phyloP scores from a whole-genome alignment of 139 green algal genomes.

The Chlorella vulgaris region DNA sequence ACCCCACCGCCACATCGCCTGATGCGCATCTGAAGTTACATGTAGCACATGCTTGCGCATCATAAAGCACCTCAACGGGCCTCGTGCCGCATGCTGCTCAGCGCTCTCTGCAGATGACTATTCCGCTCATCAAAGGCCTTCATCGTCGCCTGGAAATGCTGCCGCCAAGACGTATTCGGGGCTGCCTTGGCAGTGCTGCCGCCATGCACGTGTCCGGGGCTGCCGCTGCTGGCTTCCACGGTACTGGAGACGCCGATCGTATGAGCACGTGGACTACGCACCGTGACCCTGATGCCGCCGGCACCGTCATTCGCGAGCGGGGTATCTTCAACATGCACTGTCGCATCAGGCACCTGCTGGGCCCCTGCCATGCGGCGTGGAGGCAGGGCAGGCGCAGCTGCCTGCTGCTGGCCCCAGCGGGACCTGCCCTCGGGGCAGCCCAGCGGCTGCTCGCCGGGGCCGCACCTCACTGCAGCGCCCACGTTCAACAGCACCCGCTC shows the following conservation, averaged over 20 bases:
- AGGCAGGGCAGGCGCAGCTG: background rate
- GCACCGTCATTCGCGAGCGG: too few species aligned
- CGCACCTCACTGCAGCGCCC: background rate
- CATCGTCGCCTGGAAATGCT: constrained; percentile 24
- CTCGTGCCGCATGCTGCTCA: constrained; percentile 1
- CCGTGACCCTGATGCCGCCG: background rate
- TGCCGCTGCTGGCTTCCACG: background rate
- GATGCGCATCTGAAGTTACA: too few species aligned
- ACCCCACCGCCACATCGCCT: too few species aligned
- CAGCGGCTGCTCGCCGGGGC: background rate
- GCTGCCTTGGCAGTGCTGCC: background rate
- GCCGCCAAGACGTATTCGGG: background rate
- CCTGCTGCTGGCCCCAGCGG: background rate
- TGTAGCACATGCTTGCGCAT: too few species aligned
- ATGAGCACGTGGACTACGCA: background rate
- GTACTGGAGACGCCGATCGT: background rate
- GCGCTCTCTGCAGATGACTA: background rate
- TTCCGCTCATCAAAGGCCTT: constrained; percentile 21
- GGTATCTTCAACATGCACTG: background rate
- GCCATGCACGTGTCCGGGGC: background rate
- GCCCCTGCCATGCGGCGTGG: constrained; percentile 4
- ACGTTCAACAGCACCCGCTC: constrained; percentile 28
- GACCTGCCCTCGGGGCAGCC: background rate
- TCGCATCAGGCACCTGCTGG: background rate
- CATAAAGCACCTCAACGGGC: background rate